phyloP scores from a whole-genome alignment of 305 asterid species.

The Withania somnifera region DNA sequence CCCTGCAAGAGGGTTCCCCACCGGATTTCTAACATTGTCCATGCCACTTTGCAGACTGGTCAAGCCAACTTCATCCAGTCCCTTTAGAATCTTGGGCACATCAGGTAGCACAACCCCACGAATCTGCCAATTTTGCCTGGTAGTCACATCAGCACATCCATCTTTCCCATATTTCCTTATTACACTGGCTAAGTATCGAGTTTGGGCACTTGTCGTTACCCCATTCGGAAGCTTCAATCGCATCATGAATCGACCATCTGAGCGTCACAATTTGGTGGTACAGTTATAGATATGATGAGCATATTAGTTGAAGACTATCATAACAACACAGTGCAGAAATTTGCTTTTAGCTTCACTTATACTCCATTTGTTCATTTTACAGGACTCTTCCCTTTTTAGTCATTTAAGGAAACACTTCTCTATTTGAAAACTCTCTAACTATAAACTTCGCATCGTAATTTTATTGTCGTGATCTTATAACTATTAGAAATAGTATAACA shows the following conservation, averaged over 20 bases:
- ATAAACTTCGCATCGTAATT: background rate
- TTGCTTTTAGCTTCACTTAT: background rate
- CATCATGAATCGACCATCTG: slow-evolving; percentile 98
- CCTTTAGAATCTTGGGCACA: slow-evolving; percentile 74
- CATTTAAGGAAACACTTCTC: background rate
- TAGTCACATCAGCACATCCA: slow-evolving; percentile 86
- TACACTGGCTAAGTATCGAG: slow-evolving; percentile 69
- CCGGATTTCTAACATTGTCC: slow-evolving; percentile 96
- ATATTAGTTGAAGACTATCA: background rate
- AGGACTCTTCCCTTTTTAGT: background rate
- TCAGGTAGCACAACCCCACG: slow-evolving; percentile 84
- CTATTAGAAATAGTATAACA: background rate
- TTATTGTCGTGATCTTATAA: background rate
- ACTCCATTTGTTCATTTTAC: background rate
- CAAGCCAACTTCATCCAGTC: slow-evolving; percentile 73
- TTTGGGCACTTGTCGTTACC: slow-evolving; percentile 76
- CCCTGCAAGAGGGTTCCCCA: slow-evolving; percentile 92
- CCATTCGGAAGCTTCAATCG: slow-evolving; percentile 95
- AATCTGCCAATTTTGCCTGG: slow-evolving; percentile 93
- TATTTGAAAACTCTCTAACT: background rate
- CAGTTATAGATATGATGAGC: background rate
- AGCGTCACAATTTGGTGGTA: slow-evolving; percentile 2
- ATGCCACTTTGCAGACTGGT: slow-evolving; percentile 95
- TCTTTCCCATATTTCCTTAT: slow-evolving; percentile 74
- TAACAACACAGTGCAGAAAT: background rate